Evolutionary conservation across 345 rosid species (phyloP).

Genomic region (Dipteronia sinensis): DNA sequence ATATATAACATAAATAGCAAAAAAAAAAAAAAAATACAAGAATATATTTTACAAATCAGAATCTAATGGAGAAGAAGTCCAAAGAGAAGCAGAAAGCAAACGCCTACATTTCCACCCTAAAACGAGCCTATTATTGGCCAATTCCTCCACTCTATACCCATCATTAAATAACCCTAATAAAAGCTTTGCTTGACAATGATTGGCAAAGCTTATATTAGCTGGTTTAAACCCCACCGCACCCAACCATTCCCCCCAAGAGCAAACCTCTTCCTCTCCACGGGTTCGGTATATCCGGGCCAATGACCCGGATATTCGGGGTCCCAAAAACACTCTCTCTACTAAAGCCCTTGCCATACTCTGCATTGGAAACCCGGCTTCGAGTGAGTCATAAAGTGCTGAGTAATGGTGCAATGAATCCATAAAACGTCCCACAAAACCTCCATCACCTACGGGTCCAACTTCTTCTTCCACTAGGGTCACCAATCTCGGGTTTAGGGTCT

Average conservation of each 20-base stretch:
- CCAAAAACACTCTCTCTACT: conserved; percentile 68
- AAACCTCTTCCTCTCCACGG: conserved; percentile 30
- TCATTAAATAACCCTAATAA: conserved; percentile 75
- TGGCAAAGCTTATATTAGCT: conserved; percentile 64
- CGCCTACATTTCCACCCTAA: conserved; percentile 86
- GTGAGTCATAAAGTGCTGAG: conserved; percentile 81
- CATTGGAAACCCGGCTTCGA: conserved; percentile 79
- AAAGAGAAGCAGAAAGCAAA: conserved; percentile 75
- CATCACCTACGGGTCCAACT: conserved; percentile 47
- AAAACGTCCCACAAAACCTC: conserved; percentile 65
- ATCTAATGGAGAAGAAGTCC: conserved; percentile 51
- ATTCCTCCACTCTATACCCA: conserved; percentile 73
- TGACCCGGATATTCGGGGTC: conserved; percentile 66
- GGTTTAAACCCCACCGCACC: conserved; percentile 46
- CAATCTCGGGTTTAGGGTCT: conserved; percentile 54
- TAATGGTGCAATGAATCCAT: conserved; percentile 85
- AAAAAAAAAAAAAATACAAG: background rate
- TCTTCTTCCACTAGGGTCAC: conserved; percentile 76
- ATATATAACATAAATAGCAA: too few relatives aligned
- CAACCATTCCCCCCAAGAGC: conserved; percentile 61
- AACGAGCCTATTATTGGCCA: conserved; percentile 58
- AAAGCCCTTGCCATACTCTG: conserved; percentile 57
- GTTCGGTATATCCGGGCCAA: conserved; percentile 49
- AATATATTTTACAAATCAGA: conserved; percentile 33
- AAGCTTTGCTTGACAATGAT: conserved; percentile 85